Conservation (phyloP, 1,284 basidiomycete genomes). For the Leccinum angustisporum region DNA sequence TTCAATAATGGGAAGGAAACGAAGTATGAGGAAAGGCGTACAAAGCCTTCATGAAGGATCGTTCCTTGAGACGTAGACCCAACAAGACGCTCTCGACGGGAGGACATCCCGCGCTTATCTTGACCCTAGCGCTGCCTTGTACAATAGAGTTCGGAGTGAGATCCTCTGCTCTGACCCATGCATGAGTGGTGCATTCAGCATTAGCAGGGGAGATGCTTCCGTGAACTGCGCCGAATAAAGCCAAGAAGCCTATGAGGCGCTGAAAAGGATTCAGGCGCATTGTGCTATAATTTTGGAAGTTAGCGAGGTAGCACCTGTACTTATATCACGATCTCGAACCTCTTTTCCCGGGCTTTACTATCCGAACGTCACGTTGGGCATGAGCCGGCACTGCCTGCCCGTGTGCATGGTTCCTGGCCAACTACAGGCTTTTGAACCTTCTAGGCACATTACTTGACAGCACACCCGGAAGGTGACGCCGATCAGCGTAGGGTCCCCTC, state of each 20-base stretch:
- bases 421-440: background rate
- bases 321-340: too few relatives aligned
- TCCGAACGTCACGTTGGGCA: background rate
- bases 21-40: background rate
- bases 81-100: conserved; percentile 7
- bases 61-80: conserved; percentile 26
- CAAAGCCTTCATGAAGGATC: conserved; percentile 20
- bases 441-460: background rate
- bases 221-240: conserved; percentile 3
- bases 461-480: too few relatives aligned
- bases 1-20: background rate
- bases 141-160: conserved; percentile 16
- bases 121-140: conserved; percentile 7
- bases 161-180: conserved; percentile 26
- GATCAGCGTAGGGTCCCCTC: too few relatives aligned
- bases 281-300: background rate
- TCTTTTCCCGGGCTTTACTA: background rate
- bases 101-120: conserved; percentile 21
- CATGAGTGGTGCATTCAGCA: conserved; percentile 8
- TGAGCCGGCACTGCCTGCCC: background rate
- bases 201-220: background rate
- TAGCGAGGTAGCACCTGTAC: too few relatives aligned
- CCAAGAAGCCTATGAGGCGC: conserved; percentile 5
- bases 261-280: background rate
- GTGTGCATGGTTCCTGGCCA: background rate